Evolutionary conservation across 352 stramenopile species (phyloP), one percentile per base, ranked within the genome.

Genomic region (Plasmopara muralis): DNA sequence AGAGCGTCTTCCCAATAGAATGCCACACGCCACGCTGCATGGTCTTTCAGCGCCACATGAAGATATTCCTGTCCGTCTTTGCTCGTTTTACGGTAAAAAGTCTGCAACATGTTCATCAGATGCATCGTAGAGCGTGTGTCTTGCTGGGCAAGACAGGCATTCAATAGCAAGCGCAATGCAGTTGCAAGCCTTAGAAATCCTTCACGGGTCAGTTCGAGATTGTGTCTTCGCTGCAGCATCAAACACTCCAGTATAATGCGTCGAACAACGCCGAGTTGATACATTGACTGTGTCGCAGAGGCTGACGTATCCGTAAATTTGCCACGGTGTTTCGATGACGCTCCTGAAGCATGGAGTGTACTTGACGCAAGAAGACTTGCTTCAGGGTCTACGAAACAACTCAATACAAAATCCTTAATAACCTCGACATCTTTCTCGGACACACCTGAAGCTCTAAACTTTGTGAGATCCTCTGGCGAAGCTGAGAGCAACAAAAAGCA

Each of bases 81-180:
- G 37, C 57, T 71, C 12, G 43, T 68, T 38, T 57, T 54, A 12
- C 64, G 63, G 46, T 89, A 87, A 38, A 93, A 93, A 2, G 83
- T 93, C 55, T 93, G 83, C 15, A 86, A 50, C 79, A 93, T 82
- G 55, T 93, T 90, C 79, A 93, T 89, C 4, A 93, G 60, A 18
- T 78, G 68, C 48, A 84, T 87, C 51, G 71, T 81, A 0, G 66
- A 83, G 20, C 70, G 76, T 12, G 64, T 87, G 50, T 93, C 83
- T 35, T 85, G 66, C 18, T 68, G 62, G 45, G 87, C 72, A 9
- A 74, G 53, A 50, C 76, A 84, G 0, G 77, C 80, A 53, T 87
- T 65, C 20, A 93, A 50, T 18, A 93, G 39, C 13, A 93, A 56
- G 30, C 65, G 71, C 35, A 93, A 44, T 2, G 79, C 72, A 1